Conservation (phyloP, 305 asterid genomes). For the Andrographis paniculata region DNA sequence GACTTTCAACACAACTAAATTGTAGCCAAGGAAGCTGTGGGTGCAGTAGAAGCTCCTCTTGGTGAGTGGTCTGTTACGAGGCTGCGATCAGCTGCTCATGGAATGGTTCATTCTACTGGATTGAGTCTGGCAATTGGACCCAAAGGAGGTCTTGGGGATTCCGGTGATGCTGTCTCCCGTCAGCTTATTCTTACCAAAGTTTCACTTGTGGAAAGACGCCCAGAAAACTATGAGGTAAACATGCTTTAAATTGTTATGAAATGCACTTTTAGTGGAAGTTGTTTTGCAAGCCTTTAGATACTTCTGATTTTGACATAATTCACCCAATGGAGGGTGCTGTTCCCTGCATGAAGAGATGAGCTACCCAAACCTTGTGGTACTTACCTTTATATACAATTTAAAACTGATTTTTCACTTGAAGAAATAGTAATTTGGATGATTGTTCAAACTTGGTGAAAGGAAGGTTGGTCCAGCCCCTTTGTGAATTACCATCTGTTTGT, state of each 20-base stretch:
- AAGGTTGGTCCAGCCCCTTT: constrained; percentile 16
- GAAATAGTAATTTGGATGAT: constrained; percentile 8
- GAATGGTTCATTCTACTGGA: constrained; percentile 68
- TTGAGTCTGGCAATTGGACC: constrained; percentile 84
- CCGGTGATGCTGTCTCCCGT: constrained; percentile 92
- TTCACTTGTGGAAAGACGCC: constrained; percentile 95
- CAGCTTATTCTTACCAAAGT: constrained; percentile 90
- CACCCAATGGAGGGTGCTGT: neutral
- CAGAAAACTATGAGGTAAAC: constrained; percentile 97
- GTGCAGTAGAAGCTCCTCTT: constrained; percentile 95
- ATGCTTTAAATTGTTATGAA: constrained; percentile 17
- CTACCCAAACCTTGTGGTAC: constrained; percentile 3
- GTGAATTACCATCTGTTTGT: constrained; percentile 6
- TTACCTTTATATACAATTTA: constrained; percentile 8
- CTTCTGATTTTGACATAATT: neutral
- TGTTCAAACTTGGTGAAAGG: constrained; percentile 9
- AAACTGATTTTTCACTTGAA: neutral
- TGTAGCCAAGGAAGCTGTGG: constrained; percentile 93
- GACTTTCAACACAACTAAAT: constrained; percentile 19
- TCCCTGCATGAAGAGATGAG: constrained; percentile 6
- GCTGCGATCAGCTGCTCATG: constrained; percentile 94
- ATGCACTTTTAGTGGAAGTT: constrained; percentile 16
- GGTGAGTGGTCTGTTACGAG: constrained; percentile 96
- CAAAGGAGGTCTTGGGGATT: constrained; percentile 95
- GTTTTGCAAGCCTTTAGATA: constrained; percentile 1